Percentiles rank a stretch among this genome's conserved stretches.
Evolutionary conservation across 2,329 filamentous ascomycete genomes (phyloP).

Genomic region (Colletotrichum incanum): DNA sequence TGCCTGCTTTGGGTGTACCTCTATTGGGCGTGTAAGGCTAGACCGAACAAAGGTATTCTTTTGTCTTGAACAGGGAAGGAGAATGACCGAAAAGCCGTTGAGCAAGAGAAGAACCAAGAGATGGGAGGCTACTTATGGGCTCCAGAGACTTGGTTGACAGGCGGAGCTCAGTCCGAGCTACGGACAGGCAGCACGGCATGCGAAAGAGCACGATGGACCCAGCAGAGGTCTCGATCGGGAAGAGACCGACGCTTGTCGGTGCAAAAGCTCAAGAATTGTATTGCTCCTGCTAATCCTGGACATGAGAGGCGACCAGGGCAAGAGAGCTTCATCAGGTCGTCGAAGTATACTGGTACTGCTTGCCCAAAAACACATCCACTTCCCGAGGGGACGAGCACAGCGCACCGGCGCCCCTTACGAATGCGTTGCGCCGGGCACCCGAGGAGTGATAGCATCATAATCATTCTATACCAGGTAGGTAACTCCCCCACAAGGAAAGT

Average conservation of each 20-base stretch:
- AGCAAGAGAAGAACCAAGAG: not conserved
- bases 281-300: slow-evolving; percentile 16
- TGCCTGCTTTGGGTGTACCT: not conserved
- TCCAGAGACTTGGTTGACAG: slow-evolving; percentile 18
- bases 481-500: slow-evolving; percentile 11
- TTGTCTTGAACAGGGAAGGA: not conserved
- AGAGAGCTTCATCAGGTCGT: slow-evolving; percentile 16
- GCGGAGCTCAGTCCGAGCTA: slow-evolving; percentile 16
- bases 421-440: not conserved
- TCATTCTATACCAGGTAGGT: not conserved
- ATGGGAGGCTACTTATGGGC: slow-evolving; percentile 26
- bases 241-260: slow-evolving; percentile 22
- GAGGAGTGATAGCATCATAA: slow-evolving; percentile 26
- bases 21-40: not conserved
- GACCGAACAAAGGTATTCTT: not conserved
- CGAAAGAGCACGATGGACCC: slow-evolving; percentile 8
- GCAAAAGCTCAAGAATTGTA: slow-evolving; percentile 24
- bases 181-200: not conserved
- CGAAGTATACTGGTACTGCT: slow-evolving; percentile 9
- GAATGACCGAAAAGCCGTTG: not conserved
- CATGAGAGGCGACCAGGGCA: slow-evolving; percentile 20
- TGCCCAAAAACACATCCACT: slow-evolving; percentile 33
- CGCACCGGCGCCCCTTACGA: not conserved
- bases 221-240: slow-evolving; percentile 17
- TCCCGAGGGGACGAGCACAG: slow-evolving; percentile 6